These are phyloP conservation scores for Cucurbita pepo DNA, from an alignment of 306 rosid species.

Conservation along the genomic window DNA sequence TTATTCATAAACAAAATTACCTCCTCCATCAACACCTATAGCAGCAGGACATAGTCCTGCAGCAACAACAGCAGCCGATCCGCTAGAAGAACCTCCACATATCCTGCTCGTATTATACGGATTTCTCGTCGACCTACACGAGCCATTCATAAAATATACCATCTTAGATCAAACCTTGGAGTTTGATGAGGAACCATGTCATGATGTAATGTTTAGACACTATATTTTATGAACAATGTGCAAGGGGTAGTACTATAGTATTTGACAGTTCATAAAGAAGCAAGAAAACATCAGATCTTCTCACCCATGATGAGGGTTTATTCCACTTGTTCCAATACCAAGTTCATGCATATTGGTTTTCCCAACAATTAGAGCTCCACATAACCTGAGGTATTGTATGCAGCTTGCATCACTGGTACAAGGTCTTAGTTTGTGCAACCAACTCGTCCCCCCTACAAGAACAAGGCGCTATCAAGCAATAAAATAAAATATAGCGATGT, in stretches of 20 bases:
- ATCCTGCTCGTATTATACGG: slow-evolving; percentile 47
- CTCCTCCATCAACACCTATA: slow-evolving; percentile 98
- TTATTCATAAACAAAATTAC: slow-evolving; percentile 17
- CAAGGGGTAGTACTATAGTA: neutral
- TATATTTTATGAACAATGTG: neutral
- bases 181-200: neutral
- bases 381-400: slow-evolving; percentile 51
- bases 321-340: slow-evolving; percentile 93
- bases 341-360: slow-evolving; percentile 98
- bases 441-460: slow-evolving; percentile 65
- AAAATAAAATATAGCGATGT: neutral
- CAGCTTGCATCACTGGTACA: slow-evolving; percentile 71
- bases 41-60: slow-evolving; percentile 90
- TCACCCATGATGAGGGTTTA: slow-evolving; percentile 89
- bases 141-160: neutral
- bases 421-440: slow-evolving; percentile 70
- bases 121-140: slow-evolving; percentile 60
- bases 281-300: neutral
- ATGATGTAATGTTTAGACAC: neutral
- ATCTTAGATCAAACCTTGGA: neutral
- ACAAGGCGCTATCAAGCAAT: neutral
- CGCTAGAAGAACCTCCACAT: slow-evolving; percentile 91
- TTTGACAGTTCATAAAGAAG: neutral
- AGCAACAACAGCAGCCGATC: slow-evolving; percentile 87
- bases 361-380: slow-evolving; percentile 79